phyloP scores from a whole-genome alignment of 2,329 filamentous ascomycete genomes.

The Myriosclerotinia scirpicola region DNA sequence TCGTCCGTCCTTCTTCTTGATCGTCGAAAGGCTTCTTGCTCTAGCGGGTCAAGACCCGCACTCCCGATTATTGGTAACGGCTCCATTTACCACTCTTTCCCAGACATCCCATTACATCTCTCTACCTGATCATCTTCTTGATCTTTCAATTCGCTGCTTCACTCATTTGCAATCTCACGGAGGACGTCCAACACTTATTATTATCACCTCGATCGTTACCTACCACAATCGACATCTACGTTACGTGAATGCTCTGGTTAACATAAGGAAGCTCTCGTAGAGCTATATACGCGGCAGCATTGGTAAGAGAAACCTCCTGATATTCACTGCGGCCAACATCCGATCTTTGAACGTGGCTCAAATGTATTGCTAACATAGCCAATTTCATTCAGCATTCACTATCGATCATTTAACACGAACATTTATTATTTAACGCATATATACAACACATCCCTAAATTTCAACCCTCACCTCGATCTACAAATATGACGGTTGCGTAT shows the following conservation, averaged over 20 bases:
- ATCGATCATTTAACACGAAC: slow-evolving; percentile 13
- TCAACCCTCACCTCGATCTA: slow-evolving; percentile 18
- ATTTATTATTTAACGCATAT: slow-evolving; percentile 15
- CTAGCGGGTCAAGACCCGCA: slow-evolving; percentile 34
- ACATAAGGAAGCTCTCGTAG: slow-evolving; percentile 38
- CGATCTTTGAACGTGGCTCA: not conserved
- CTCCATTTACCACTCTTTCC: slow-evolving; percentile 25
- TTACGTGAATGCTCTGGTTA: slow-evolving; percentile 41
- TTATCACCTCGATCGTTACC: slow-evolving; percentile 25
- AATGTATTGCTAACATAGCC: slow-evolving; percentile 13
- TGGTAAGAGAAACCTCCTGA: slow-evolving; percentile 19
- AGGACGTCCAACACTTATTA: slow-evolving; percentile 25
- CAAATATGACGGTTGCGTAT: slow-evolving; percentile 73
- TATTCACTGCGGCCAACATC: not conserved
- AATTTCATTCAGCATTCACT: slow-evolving; percentile 27
- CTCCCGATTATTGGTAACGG: slow-evolving; percentile 36
- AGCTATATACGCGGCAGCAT: slow-evolving; percentile 32
- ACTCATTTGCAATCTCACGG: slow-evolving; percentile 29
- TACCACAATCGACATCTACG: slow-evolving; percentile 22
- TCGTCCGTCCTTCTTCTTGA: slow-evolving; percentile 18
- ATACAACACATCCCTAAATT: slow-evolving; percentile 13
- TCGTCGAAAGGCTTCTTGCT: slow-evolving; percentile 23
- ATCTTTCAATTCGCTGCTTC: slow-evolving; percentile 26
- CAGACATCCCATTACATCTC: slow-evolving; percentile 30
- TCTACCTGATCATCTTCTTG: slow-evolving; percentile 26